A percentile compares a stretch with the other conserved stretches of the same genome.
phyloP scores from a whole-genome alignment of 2,329 filamentous ascomycete genomes.

The Lachnellula arida region DNA sequence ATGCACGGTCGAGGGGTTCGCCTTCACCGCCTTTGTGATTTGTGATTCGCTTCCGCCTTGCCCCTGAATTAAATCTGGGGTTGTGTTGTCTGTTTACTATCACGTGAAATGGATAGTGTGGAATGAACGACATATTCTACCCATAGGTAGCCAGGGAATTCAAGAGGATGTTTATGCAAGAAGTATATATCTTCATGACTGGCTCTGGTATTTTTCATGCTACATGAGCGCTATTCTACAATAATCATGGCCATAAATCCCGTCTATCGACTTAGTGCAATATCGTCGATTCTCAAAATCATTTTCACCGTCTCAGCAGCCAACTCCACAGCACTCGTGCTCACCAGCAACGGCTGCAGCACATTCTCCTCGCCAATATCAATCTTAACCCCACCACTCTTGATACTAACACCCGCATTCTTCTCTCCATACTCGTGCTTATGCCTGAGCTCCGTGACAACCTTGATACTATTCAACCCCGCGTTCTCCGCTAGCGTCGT shows the following conservation, averaged over 20 bases:
- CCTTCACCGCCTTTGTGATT: neutral
- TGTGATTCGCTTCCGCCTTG: neutral
- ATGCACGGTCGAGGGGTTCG: neutral
- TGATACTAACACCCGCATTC: constrained; percentile 97
- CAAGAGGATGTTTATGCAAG: too few relatives aligned
- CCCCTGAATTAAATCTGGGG: neutral
- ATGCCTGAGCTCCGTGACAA: constrained; percentile 92
- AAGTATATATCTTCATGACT: neutral
- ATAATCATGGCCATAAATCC: neutral
- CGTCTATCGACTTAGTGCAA: constrained; percentile 27
- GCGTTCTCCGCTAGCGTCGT: constrained; percentile 97
- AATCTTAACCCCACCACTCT: constrained; percentile 92
- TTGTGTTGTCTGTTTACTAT: neutral
- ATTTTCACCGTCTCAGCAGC: constrained; percentile 81
- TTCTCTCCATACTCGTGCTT: constrained; percentile 92
- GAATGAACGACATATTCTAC: too few relatives aligned
- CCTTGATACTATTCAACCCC: constrained; percentile 96
- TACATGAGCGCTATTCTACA: constrained; percentile 11
- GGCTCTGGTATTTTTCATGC: constrained; percentile 12
- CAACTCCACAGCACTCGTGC: constrained; percentile 94
- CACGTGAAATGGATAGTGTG: neutral
- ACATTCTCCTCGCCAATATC: constrained; percentile 98
- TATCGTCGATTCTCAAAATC: constrained; percentile 39
- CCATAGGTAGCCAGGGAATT: too few relatives aligned
- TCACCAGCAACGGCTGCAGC: constrained; percentile 89